phyloP scores from a whole-genome alignment of 169 alveolate species.

The Eimeria acervulina region DNA sequence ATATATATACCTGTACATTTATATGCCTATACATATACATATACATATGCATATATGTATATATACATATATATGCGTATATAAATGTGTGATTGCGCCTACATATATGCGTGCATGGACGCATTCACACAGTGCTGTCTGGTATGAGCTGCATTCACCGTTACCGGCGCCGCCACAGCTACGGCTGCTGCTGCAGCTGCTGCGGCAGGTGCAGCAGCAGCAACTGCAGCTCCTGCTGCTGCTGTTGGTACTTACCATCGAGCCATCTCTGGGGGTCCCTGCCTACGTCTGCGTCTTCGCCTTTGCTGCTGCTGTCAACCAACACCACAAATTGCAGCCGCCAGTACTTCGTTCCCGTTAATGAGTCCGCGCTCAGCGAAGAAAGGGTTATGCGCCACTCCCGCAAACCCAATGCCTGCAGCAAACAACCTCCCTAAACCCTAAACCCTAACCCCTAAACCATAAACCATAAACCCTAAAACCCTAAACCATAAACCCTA shows the following conservation, averaged over 20 bases:
- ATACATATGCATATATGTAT: background rate
- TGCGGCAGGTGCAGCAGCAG: background rate
- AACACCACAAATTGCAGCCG: conserved; percentile 20
- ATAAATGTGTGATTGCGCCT: too few species aligned
- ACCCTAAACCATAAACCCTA: background rate
- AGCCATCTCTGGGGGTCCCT: conserved; percentile 23
- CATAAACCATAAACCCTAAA: too few species aligned
- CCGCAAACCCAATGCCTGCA: conserved; percentile 39
- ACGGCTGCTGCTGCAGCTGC: background rate
- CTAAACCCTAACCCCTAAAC: background rate
- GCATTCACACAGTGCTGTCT: too few species aligned
- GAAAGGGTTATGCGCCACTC: conserved; percentile 42
- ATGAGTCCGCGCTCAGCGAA: background rate
- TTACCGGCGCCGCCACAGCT: background rate
- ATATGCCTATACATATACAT: background rate
- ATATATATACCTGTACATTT: background rate
- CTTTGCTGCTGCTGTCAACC: conserved; percentile 10
- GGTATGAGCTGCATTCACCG: too few species aligned
- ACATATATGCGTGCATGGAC: too few species aligned
- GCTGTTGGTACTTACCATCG: background rate
- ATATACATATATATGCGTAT: background rate
- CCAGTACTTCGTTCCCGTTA: conserved; percentile 45
- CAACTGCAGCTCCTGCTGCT: background rate
- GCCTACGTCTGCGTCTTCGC: conserved; percentile 38
- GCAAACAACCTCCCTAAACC: background rate